A percentile compares a stretch with the other conserved stretches of the same genome.
These are phyloP conservation scores for Athelia psychrophila DNA, from an alignment of 1,284 basidiomycete genomes.

Conservation along the genomic window DNA sequence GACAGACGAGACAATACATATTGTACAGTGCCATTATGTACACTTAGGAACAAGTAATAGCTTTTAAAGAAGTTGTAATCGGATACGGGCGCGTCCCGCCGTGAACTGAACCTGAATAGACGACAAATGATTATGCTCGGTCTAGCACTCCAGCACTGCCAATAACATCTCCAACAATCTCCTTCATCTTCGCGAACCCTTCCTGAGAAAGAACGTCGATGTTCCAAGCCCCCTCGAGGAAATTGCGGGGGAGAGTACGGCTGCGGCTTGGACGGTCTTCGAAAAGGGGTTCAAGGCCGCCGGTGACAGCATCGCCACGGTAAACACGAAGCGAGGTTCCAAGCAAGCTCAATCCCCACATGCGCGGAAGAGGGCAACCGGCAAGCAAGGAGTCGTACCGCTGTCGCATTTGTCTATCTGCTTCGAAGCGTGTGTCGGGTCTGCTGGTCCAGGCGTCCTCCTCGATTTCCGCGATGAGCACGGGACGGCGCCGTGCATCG, in stretches of 20 bases:
- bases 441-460: constrained; percentile 17
- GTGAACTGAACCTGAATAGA: no score
- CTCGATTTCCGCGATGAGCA: constrained; percentile 16
- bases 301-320: constrained; percentile 11
- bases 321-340: constrained; percentile 22
- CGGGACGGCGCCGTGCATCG: constrained; percentile 9
- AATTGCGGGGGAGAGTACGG: constrained; percentile 12
- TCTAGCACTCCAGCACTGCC: background rate
- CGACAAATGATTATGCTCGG: no score
- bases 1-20: no score
- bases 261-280: background rate
- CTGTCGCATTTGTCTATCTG: constrained; percentile 18
- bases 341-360: constrained; percentile 21
- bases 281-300: constrained; percentile 4
- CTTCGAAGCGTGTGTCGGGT: constrained; percentile 14
- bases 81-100: no score
- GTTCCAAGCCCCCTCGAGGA: constrained; percentile 25
- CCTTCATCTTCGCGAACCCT: constrained; percentile 31
- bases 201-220: constrained; percentile 28
- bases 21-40: no score
- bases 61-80: no score
- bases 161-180: constrained; percentile 25
- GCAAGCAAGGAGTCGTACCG: constrained; percentile 16
- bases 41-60: no score
- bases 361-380: constrained; percentile 14